These are phyloP conservation scores for Tolypocladium endophyticum DNA, from an alignment of 2,329 filamentous ascomycete genomes.

Conservation along the genomic window DNA sequence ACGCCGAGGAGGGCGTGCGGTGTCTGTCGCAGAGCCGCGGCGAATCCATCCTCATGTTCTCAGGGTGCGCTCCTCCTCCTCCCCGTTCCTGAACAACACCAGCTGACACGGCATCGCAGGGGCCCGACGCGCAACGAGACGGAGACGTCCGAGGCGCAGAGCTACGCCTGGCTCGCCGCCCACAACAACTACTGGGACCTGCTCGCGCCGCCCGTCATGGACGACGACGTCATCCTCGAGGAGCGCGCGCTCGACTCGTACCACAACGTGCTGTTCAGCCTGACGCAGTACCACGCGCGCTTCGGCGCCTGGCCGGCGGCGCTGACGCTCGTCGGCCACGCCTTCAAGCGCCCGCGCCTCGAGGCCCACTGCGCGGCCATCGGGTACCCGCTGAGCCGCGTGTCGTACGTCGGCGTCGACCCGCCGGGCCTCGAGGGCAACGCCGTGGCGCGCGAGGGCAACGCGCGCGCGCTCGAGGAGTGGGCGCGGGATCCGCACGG, in stretches of 20 bases:
- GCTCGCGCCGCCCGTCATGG: constrained; percentile 10
- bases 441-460: constrained; percentile 28
- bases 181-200: constrained; percentile 36
- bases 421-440: constrained; percentile 36
- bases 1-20: constrained; percentile 56
- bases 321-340: constrained; percentile 58
- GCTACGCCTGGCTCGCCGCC: constrained; percentile 46
- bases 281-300: constrained; percentile 37
- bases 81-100: background rate
- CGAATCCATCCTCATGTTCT: constrained; percentile 53
- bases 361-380: constrained; percentile 55
- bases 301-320: constrained; percentile 40
- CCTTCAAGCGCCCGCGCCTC: constrained; percentile 55
- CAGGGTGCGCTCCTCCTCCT: constrained; percentile 43
- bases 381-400: constrained; percentile 34
- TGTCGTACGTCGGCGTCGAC: constrained; percentile 53
- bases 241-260: constrained; percentile 73
- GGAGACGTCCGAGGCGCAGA: constrained; percentile 46
- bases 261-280: constrained; percentile 71
- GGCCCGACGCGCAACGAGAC: constrained; percentile 52
- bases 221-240: constrained; percentile 43
- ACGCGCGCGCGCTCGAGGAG: constrained; percentile 30
- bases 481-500: constrained; percentile 46
- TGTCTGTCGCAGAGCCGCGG: constrained; percentile 33
- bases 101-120: constrained; percentile 24